Evolutionary conservation across 2,329 filamentous ascomycete genomes (phyloP), one percentile per base, ranked within the genome.

Genomic region (Zopfia rhizophila): DNA sequence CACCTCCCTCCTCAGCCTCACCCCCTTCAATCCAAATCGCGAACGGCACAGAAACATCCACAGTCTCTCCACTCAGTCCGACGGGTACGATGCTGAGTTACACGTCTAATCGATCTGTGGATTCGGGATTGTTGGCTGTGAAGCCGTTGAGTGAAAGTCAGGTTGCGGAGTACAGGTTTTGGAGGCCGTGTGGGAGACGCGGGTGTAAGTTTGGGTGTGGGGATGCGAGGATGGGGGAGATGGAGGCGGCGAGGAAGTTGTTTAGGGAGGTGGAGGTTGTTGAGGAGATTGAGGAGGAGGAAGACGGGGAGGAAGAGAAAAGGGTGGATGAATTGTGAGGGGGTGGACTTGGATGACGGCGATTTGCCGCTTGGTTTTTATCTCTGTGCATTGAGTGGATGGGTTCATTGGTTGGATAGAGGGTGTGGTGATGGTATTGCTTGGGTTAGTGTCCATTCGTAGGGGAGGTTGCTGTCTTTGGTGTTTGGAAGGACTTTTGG

Each of bases 151-250:
- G 51, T 12, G 69, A 72, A 51, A 36, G 55, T 0, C 61, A 68
- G 43, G 66, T 71, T 4, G 68, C 66, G 6, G 68, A 71, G 33
- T 70, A 70, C 43, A 46, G 65, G 18, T 72, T 72, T 44, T 72
- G 69, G 69, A 55, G 61, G 7, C 65, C 63, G 0, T 72, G 69
- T 38, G 66, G 67, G 3, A 53, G 55, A 3, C 48, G 58, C 21
- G 25, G 23, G 1, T 72, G 69, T 48, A 60, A 52, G 1, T 66
- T 71, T 53, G 68, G 69, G 2, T 72, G 69, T 47, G 63, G 63
- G 4, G 50, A 45, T 3, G 55, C 25, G 7, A 28, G 57, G 14
- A 54, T 58, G 19, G 69, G 69, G 2, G 68, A 72, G 53, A 36
- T 29, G 14, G 48, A 48, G 14, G 68, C 68, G 25, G 63, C 63